Evolutionary conservation across 768 basidiomycete species (phyloP), one percentile per base, ranked within the genome.

Genomic region (Butyriboletus loyo): DNA sequence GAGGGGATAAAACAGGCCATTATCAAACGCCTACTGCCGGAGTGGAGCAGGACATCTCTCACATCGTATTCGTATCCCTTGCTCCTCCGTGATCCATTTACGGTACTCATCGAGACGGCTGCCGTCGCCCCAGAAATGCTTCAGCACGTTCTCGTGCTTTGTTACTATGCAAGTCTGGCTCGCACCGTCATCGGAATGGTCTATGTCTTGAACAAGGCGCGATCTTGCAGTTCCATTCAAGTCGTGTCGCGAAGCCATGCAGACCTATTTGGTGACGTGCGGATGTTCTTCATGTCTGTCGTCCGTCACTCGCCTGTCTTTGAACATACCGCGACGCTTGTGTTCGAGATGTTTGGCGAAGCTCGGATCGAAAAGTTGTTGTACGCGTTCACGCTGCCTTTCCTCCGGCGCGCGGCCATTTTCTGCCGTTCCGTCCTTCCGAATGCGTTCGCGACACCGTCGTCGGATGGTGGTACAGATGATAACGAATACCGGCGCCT

Each of bases 281-380:
- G 87, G 15, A 87, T 90, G 81, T 92, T 93, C 68, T 91, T 91
- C 75, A 89, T 90, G 79, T 92, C 88, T 1, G 88, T 92, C 42
- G 89, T 92, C 22, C 85, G 92, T 3, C 92, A 94, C 64, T 93
- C 90, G 0, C 89, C 89, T 0, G 81, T 89, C 31, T 88, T 93
- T 58, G 90, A 93, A 56, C 90, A 90, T 60, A 89, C 86, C 0
- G 87, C 90, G 4, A 89, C 85, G 24, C 72, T 89, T 41, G 86
- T 85, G 1, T 86, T 95, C 48, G 84, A 87, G 38, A 81, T 85
- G 4, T 86, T 92, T 56, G 88, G 92, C 46, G 90, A 92, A 62
- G 85, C 85, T 5, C 78, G 87, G 34, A 87, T 98, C 42, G 87
- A 94, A 63, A 91, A 88, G 67, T 70, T 95, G 40, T 72, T 98